phyloP scores from a whole-genome alignment of 169 alveolate genomes.

The Plasmodium yoelii region DNA sequence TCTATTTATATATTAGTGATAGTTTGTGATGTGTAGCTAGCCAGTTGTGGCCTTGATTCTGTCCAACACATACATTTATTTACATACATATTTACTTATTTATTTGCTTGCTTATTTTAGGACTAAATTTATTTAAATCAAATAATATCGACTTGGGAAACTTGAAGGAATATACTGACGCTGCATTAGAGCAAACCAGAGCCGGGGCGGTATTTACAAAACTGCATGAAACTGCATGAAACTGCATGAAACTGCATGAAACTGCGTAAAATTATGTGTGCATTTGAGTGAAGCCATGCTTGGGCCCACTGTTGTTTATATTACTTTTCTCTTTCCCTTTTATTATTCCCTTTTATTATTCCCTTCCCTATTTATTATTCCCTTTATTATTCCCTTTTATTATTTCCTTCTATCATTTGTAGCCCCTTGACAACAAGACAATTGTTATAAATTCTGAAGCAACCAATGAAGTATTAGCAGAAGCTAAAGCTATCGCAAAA shows the following conservation, averaged over 20 bases:
- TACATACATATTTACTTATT: too few relatives aligned
- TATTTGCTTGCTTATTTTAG: too few relatives aligned
- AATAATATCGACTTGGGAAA: conserved; percentile 33
- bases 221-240: too few relatives aligned
- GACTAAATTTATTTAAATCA: conserved; percentile 29
- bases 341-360: too few relatives aligned
- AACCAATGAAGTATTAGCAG: conserved; percentile 37
- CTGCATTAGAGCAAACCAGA: conserved; percentile 69
- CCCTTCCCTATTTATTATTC: too few relatives aligned
- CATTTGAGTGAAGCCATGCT: not conserved
- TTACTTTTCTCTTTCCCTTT: not conserved
- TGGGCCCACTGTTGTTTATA: not conserved
- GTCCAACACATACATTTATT: not conserved
- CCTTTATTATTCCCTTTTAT: too few relatives aligned
- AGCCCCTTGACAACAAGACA: conserved; percentile 66
- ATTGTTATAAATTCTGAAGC: conserved; percentile 33
- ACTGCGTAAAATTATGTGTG: not conserved
- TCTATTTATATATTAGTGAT: not conserved
- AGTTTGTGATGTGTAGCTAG: not conserved
- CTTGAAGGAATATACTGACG: conserved; percentile 42
- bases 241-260: too few relatives aligned
- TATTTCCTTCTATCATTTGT: too few relatives aligned
- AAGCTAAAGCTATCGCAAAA: conserved; percentile 36
- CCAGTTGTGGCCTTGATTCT: not conserved
- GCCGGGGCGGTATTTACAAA: conserved; percentile 52